These are phyloP conservation scores for Debaryomyces robertsiae DNA, from an alignment of 1,139 yeast genomes.

Conservation along the genomic window DNA sequence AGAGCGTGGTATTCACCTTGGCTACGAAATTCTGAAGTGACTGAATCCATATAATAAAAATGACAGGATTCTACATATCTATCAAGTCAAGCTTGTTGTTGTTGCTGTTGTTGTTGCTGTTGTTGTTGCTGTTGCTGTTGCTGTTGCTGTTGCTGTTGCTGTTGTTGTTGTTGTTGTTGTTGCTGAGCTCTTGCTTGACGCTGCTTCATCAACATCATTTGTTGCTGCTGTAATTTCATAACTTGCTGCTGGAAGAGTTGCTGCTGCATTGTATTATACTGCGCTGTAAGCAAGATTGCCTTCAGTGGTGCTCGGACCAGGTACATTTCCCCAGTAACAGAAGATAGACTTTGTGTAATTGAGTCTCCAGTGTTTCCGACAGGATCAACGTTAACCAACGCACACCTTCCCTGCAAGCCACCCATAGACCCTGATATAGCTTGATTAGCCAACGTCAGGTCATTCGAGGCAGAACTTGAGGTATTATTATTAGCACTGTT, in stretches of 20 bases:
- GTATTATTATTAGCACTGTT: conserved; percentile 20
- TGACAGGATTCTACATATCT: neutral
- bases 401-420: conserved; percentile 75
- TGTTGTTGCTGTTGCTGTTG: conserved; percentile 23
- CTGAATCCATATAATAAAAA: neutral
- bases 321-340: conserved; percentile 53
- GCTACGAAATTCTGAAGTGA: too few relatives aligned
- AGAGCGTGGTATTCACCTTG: too few relatives aligned
- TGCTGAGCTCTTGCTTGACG: conserved; percentile 35
- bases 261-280: conserved; percentile 47
- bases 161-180: conserved; percentile 36
- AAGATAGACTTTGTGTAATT: conserved; percentile 52
- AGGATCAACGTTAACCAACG: conserved; percentile 66
- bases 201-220: conserved; percentile 29
- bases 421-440: conserved; percentile 63
- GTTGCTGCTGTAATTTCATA: conserved; percentile 44
- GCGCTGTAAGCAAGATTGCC: conserved; percentile 47
- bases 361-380: conserved; percentile 26
- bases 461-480: conserved; percentile 25
- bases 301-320: conserved; percentile 68
- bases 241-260: conserved; percentile 55
- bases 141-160: conserved; percentile 26
- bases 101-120: conserved; percentile 11
- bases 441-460: conserved; percentile 51
- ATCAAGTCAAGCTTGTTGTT: conserved; percentile 3